phyloP scores from a whole-genome alignment of 1,139 yeast genomes.

The Suhomyces yuchorum region DNA sequence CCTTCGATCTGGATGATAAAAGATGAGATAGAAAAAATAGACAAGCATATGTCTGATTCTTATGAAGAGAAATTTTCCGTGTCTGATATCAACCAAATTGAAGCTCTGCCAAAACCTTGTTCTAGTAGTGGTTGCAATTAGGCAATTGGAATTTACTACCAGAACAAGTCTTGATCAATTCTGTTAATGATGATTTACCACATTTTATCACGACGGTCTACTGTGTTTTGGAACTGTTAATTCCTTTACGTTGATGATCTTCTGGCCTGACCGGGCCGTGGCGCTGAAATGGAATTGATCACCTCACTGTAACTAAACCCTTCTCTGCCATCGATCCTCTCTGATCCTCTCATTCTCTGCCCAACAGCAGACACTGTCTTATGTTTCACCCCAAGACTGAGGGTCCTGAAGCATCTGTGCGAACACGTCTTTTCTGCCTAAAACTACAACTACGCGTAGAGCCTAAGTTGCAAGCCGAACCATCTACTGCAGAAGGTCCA shows the following conservation, averaged over 20 bases:
- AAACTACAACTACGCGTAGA: too few species aligned
- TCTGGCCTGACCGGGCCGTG: slow-evolving; percentile 99
- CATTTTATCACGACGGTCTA: slow-evolving; percentile 98
- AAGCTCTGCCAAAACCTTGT: slow-evolving; percentile 22
- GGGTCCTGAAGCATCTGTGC: too few species aligned
- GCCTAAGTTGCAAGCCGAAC: too few species aligned
- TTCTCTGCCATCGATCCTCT: too few species aligned
- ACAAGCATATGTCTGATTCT: slow-evolving; percentile 99
- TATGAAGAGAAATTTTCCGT: slow-evolving; percentile 62
- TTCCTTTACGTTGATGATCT: slow-evolving; percentile 85
- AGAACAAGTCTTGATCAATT: slow-evolving; percentile 16
- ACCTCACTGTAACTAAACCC: too few species aligned
- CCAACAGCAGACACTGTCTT: too few species aligned
- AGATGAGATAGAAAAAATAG: slow-evolving; percentile 76
- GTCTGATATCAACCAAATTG: slow-evolving; percentile 55
- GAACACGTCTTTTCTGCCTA: too few species aligned
- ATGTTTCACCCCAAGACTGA: too few species aligned
- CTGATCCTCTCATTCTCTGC: too few species aligned
- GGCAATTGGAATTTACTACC: slow-evolving; percentile 10
- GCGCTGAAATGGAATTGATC: slow-evolving; percentile 46
- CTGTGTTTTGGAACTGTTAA: slow-evolving; percentile 84
- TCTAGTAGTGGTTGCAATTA: slow-evolving; percentile 14
- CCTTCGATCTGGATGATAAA: slow-evolving; percentile 34
- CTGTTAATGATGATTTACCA: slow-evolving; percentile 90
- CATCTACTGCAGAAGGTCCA: too few species aligned